These are phyloP conservation scores for Hymenoscyphus occultus DNA, from an alignment of 2,329 filamentous ascomycete species.

Conservation along the genomic window DNA sequence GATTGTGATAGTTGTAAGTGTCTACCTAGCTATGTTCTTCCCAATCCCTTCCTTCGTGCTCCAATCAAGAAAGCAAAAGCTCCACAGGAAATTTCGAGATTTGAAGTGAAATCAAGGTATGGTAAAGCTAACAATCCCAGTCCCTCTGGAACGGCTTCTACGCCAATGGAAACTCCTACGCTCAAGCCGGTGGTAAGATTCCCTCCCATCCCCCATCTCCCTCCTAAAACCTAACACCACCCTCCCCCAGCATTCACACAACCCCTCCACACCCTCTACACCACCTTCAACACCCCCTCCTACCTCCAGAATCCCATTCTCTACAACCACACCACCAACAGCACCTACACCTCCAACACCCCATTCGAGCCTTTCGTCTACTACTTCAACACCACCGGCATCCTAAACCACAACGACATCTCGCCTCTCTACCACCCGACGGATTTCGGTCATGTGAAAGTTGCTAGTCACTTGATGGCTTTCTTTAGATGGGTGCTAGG, in stretches of 20 bases:
- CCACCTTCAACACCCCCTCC: constrained; percentile 49
- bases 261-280: constrained; percentile 37
- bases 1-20: constrained; percentile 41
- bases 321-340: constrained; percentile 43
- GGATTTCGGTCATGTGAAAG: constrained; percentile 58
- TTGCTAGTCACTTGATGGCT: constrained; percentile 57
- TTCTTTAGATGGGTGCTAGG: constrained; percentile 54
- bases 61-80: too few species aligned
- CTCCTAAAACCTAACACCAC: too few species aligned
- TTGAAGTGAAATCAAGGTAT: too few species aligned
- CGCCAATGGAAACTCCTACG: constrained; percentile 48
- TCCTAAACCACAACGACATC: constrained; percentile 61
- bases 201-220: too few species aligned
- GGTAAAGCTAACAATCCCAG: constrained; percentile 30
- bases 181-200: constrained; percentile 47
- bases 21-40: too few species aligned
- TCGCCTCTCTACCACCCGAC: constrained; percentile 57
- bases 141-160: constrained; percentile 55
- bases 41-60: background rate
- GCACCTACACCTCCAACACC: constrained; percentile 35
- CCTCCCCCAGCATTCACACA: too few species aligned
- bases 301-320: constrained; percentile 42
- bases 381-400: constrained; percentile 60
- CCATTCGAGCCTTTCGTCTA: constrained; percentile 48
- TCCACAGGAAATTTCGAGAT: too few species aligned